phyloP scores from a whole-genome alignment of 495 filamentous ascomycete species.

The Cercophora sp. region DNA sequence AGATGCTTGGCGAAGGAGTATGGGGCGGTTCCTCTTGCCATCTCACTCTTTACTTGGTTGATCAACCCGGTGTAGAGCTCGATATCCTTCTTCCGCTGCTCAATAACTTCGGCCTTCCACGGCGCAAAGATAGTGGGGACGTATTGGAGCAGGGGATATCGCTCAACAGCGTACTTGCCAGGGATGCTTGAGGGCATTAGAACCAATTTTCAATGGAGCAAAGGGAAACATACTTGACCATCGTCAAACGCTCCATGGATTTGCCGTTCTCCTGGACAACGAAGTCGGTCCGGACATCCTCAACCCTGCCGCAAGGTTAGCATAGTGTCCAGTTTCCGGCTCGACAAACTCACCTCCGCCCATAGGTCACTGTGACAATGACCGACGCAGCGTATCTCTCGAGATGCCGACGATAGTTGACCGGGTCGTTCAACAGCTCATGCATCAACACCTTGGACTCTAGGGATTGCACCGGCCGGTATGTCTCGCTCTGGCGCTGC shows the following conservation, averaged over 20 bases:
- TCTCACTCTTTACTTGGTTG: slow-evolving; percentile 26
- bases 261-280: slow-evolving; percentile 49
- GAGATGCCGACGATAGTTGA: slow-evolving; percentile 30
- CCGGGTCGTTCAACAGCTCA: slow-evolving; percentile 39
- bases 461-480: slow-evolving; percentile 54
- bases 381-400: slow-evolving; percentile 58
- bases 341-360: no score
- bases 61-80: slow-evolving; percentile 49
- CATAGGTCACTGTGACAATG: slow-evolving; percentile 57
- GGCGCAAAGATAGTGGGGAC: slow-evolving; percentile 52
- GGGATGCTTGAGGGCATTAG: slow-evolving; percentile 39
- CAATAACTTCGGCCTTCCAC: slow-evolving; percentile 53
- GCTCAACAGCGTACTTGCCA: slow-evolving; percentile 55
- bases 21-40: slow-evolving; percentile 36
- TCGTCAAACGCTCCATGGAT: slow-evolving; percentile 55
- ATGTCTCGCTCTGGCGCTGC: slow-evolving; percentile 48
- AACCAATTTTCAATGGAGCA: background rate
- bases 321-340: no score
- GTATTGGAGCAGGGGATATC: slow-evolving; percentile 52
- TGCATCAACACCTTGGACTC: slow-evolving; percentile 45
- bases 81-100: slow-evolving; percentile 48
- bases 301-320: no score
- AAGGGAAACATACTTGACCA: slow-evolving; percentile 42
- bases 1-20: slow-evolving; percentile 50
- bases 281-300: slow-evolving; percentile 48